Evolutionary conservation across 805 yeast species (phyloP).

Genomic region (Cyberlindnera xishuangbannaensis): DNA sequence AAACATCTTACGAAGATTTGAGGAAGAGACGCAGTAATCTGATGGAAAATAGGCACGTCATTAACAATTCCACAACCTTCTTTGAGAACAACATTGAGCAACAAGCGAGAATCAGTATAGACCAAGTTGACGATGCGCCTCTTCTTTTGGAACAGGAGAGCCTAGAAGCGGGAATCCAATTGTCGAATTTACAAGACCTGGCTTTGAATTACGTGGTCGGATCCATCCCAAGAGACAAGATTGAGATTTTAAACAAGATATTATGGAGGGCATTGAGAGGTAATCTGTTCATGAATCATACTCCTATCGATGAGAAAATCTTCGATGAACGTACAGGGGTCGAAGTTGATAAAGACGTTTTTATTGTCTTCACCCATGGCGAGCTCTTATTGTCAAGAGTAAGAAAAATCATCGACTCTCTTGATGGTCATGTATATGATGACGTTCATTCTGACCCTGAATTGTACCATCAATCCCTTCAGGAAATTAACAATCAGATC

Average conservation of each 20-base stretch:
- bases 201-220: constrained; percentile 48
- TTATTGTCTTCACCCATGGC: constrained; percentile 92
- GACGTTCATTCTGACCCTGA: constrained; percentile 40
- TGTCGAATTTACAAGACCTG: constrained; percentile 22
- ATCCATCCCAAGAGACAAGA: constrained; percentile 67
- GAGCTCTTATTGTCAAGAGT: constrained; percentile 63
- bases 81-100: constrained; percentile 34
- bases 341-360: constrained; percentile 67
- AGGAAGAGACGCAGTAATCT: constrained; percentile 57
- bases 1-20: constrained; percentile 61
- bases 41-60: constrained; percentile 64
- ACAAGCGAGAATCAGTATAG: constrained; percentile 29
- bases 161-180: constrained; percentile 32
- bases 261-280: constrained; percentile 93
- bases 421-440: constrained; percentile 69
- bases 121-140: constrained; percentile 34
- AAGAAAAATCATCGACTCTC: constrained; percentile 78
- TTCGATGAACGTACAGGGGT: constrained; percentile 55
- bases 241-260: constrained; percentile 70
- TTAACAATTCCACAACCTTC: constrained; percentile 43
- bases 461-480: constrained; percentile 29
- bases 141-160: constrained; percentile 29
- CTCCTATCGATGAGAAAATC: constrained; percentile 64
- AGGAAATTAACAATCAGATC: constrained; percentile 17
- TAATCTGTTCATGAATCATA: constrained; percentile 71